These are phyloP conservation scores for Eucalyptus erythrocorys DNA, from an alignment of 345 rosid species.

Conservation along the genomic window DNA sequence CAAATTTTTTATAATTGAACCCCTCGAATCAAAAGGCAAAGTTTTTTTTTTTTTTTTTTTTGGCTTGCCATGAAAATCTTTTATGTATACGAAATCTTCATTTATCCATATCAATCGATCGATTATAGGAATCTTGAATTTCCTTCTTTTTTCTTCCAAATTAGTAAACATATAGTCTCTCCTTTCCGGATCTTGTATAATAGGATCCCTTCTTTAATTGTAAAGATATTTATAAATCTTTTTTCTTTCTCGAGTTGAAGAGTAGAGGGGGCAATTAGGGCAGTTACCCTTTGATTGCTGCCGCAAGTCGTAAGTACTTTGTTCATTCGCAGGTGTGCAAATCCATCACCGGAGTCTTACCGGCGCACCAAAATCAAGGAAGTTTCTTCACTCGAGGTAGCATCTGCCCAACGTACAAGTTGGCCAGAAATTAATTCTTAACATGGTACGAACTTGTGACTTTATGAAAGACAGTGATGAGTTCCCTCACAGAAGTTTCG, in stretches of 20 bases:
- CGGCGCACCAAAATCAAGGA: accelerated
- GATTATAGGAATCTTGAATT: neutral
- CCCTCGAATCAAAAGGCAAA: neutral
- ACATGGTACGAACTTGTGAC: neutral
- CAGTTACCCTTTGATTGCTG: neutral
- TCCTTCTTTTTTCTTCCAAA: neutral
- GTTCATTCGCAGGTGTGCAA: neutral
- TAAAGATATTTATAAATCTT: neutral
- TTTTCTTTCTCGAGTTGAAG: neutral
- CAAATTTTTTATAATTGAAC: neutral
- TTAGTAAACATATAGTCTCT: neutral
- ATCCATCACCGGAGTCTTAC: accelerated
- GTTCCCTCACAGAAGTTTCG: neutral
- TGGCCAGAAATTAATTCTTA: neutral
- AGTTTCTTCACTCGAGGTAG: neutral
- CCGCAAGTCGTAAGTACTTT: neutral
- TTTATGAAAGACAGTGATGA: neutral
- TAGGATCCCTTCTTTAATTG: neutral
- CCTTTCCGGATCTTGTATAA: neutral
- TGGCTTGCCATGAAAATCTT: neutral
- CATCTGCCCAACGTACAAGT: neutral
- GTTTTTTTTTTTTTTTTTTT: neutral
- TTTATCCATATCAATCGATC: neutral
- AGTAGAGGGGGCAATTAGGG: neutral
- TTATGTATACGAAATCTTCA: neutral